Conservation (phyloP, 2,329 filamentous ascomycete genomes). For the Cladosporium austrohemisphaericum region DNA sequence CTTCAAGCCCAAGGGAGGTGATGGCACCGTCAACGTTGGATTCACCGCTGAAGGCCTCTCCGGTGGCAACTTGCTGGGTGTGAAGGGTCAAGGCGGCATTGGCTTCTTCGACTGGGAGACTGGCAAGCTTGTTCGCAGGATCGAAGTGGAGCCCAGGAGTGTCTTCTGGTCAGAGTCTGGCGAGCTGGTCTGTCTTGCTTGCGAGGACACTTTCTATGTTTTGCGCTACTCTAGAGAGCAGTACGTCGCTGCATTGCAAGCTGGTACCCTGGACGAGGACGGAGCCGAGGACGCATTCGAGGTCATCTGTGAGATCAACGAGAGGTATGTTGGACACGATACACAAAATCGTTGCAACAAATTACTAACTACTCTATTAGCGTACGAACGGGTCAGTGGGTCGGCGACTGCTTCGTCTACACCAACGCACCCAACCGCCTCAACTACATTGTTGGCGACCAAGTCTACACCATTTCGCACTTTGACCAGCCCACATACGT, state of each 20-base stretch:
- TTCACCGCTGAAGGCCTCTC: conserved; percentile 91
- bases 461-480: conserved; percentile 95
- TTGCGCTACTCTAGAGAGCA: conserved; percentile 86
- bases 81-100: conserved; percentile 90
- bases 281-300: conserved; percentile 96
- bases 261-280: conserved; percentile 79
- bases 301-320: conserved; percentile 91
- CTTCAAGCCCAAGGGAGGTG: conserved; percentile 85
- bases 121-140: conserved; percentile 82
- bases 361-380: conserved; percentile 38
- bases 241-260: conserved; percentile 78
- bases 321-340: conserved; percentile 57
- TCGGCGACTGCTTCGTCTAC: conserved; percentile 98
- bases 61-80: conserved; percentile 85
- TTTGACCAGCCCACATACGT: conserved; percentile 96
- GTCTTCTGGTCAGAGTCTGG: conserved; percentile 98
- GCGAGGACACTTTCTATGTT: conserved; percentile 93
- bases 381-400: conserved; percentile 93
- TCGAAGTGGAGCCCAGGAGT: conserved; percentile 69
- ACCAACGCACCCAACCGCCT: conserved; percentile 86
- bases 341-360: background rate
- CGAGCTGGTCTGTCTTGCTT: conserved; percentile 86
- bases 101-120: conserved; percentile 96
- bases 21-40: conserved; percentile 72
- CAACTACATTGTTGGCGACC: conserved; percentile 96